A percentile compares a stretch with the other conserved stretches of the same genome.
phyloP scores from a whole-genome alignment of 352 stramenopile genomes.

The Peronospora farinosa region DNA sequence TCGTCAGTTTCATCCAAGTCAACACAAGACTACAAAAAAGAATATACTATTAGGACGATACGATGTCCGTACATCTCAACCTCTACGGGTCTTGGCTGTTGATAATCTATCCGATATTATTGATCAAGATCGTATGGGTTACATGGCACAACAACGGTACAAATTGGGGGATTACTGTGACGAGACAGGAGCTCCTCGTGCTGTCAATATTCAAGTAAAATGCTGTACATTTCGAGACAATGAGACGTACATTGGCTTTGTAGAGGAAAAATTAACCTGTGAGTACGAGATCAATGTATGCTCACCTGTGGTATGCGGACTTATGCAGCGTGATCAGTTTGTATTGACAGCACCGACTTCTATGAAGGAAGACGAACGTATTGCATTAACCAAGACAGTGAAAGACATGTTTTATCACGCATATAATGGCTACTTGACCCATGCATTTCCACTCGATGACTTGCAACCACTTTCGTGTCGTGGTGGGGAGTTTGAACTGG shows the following conservation, averaged over 20 bases:
- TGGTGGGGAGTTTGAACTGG: conserved; percentile 68
- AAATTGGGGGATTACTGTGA: conserved; percentile 37
- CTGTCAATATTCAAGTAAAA: conserved; percentile 50
- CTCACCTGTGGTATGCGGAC: conserved; percentile 60
- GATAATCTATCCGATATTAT: conserved; percentile 33
- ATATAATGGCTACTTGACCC: conserved; percentile 76
- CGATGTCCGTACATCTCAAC: conserved; percentile 21
- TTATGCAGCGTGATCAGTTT: conserved; percentile 70
- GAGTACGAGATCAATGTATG: conserved; percentile 65
- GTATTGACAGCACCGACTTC: conserved; percentile 39
- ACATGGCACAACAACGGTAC: conserved; percentile 54
- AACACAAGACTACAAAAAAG: conserved; percentile 14
- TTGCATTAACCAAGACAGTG: conserved; percentile 53
- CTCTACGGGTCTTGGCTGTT: conserved; percentile 35
- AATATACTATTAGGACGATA: conserved; percentile 47
- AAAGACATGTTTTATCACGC: conserved; percentile 88
- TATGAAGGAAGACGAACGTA: conserved; percentile 53
- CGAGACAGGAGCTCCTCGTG: conserved; percentile 15
- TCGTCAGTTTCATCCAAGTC: conserved; percentile 53
- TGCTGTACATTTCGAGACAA: conserved; percentile 76
- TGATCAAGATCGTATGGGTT: conserved; percentile 50
- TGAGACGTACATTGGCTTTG: conserved; percentile 72
- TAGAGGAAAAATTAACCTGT: conserved; percentile 50
- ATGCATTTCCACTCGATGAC: conserved; percentile 82
- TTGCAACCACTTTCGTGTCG: conserved; percentile 65